Percentiles rank a stretch among this genome's conserved stretches.
Evolutionary conservation across 805 yeast species (phyloP).

Genomic region (Wickerhamiella bombiphila): DNA sequence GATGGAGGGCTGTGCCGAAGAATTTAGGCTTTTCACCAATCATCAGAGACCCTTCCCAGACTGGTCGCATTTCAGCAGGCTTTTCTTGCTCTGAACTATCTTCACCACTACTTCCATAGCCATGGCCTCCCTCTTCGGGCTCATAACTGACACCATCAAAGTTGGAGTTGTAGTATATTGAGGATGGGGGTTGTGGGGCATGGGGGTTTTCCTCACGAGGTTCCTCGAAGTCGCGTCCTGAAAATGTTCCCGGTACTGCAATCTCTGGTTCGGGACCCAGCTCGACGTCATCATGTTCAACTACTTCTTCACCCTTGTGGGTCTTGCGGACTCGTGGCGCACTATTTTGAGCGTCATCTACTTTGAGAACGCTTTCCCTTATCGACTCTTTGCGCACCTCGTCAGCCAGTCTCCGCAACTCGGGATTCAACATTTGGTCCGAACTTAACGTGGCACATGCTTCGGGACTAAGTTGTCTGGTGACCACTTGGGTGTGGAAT

Average conservation of each 20-base stretch:
- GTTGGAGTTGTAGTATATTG: too few relatives aligned
- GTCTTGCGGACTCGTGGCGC: constrained; percentile 55
- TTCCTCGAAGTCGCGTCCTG: background rate
- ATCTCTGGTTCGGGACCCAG: constrained; percentile 4
- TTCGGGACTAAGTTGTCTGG: constrained; percentile 37
- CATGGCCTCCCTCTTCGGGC: too few relatives aligned
- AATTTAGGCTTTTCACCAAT: constrained; percentile 3
- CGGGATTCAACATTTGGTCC: constrained; percentile 68
- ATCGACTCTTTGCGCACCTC: constrained; percentile 56
- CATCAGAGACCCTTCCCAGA: constrained; percentile 17
- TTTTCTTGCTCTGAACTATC: background rate
- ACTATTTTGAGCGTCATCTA: constrained; percentile 37
- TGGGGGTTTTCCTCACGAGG: too few relatives aligned
- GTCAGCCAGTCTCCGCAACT: constrained; percentile 53
- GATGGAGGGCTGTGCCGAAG: constrained; percentile 2
- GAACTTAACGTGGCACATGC: constrained; percentile 51
- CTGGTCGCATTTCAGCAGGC: constrained; percentile 2
- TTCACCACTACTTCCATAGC: background rate
- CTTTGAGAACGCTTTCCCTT: constrained; percentile 50
- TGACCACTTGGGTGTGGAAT: constrained; percentile 43
- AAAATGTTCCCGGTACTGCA: background rate
- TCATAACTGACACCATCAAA: too few relatives aligned
- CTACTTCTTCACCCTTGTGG: constrained; percentile 77
- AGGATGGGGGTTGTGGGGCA: too few relatives aligned
- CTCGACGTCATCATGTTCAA: constrained; percentile 36